Evolutionary conservation across 176 grass and related monocot genomes (phyloP).

Genomic region (maize (Zea mays)): DNA sequence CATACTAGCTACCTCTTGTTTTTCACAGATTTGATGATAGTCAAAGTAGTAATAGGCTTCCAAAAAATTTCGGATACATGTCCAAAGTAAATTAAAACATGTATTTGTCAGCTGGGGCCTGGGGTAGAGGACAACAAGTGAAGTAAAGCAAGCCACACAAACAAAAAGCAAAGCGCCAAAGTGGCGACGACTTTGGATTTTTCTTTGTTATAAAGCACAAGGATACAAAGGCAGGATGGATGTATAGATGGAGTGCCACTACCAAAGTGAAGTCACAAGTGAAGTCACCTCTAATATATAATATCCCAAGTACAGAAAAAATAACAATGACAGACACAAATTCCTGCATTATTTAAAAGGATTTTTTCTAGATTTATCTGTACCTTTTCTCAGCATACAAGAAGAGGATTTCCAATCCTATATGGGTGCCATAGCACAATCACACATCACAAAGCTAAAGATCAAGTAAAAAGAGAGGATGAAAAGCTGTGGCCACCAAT

Average conservation of each 20-base stretch:
- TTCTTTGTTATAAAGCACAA: neutral
- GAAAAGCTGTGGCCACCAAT: neutral
- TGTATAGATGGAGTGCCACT: neutral
- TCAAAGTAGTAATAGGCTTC: neutral
- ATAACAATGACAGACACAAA: neutral
- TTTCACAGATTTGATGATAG: neutral
- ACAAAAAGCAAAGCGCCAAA: neutral
- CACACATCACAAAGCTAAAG: slow-evolving; percentile 12
- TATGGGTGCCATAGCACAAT: neutral
- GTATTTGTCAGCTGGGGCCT: neutral
- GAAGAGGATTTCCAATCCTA: neutral
- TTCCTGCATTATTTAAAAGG: no score
- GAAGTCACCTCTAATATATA: neutral
- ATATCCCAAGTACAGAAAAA: neutral
- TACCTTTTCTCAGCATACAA: neutral
- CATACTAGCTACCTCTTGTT: no score
- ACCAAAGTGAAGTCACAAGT: neutral
- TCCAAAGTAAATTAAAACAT: neutral
- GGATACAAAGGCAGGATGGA: neutral
- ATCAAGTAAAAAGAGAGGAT: neutral
- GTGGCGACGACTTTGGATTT: neutral
- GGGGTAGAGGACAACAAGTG: neutral
- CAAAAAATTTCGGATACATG: neutral
- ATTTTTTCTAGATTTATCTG: neutral
- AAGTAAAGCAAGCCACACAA: neutral